These are phyloP conservation scores for Paramyrothecium roridum DNA, from an alignment of 2,329 filamentous ascomycete species.

Conservation along the genomic window DNA sequence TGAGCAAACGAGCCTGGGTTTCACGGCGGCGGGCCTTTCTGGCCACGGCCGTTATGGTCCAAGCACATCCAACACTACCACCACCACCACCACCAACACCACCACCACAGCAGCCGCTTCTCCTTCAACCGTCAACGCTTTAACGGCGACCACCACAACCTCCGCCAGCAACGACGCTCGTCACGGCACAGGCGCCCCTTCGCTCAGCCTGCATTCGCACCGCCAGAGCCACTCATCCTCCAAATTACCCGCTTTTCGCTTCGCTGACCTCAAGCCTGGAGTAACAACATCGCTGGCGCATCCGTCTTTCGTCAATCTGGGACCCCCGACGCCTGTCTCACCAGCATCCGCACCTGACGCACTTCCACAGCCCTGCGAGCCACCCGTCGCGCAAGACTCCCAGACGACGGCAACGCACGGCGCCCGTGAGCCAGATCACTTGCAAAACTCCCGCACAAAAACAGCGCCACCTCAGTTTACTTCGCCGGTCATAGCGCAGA, in stretches of 20 bases:
- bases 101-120: constrained; percentile 9
- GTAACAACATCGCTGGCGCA: constrained; percentile 19
- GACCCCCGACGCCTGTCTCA: constrained; percentile 16
- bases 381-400: neutral
- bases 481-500: constrained; percentile 8
- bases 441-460: neutral
- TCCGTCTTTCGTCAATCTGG: constrained; percentile 1
- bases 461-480: constrained; percentile 13
- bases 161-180: constrained; percentile 2
- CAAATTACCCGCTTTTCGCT: constrained; percentile 53
- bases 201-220: constrained; percentile 37
- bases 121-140: constrained; percentile 5
- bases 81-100: constrained; percentile 8
- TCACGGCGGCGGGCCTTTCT: constrained; percentile 21
- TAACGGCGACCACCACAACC: constrained; percentile 8
- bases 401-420: neutral
- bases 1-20: constrained; percentile 14
- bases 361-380: neutral
- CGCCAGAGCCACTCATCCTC: constrained; percentile 53
- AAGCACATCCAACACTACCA: constrained; percentile 11
- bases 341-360: constrained; percentile 19
- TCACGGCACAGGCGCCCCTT: constrained; percentile 3
- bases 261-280: constrained; percentile 41
- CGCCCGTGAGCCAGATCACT: neutral
- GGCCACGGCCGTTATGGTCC: constrained; percentile 12